Evolutionary conservation across 371 early-diverging fungal genomes (phyloP).

Genomic region (Mucor ambiguus): DNA sequence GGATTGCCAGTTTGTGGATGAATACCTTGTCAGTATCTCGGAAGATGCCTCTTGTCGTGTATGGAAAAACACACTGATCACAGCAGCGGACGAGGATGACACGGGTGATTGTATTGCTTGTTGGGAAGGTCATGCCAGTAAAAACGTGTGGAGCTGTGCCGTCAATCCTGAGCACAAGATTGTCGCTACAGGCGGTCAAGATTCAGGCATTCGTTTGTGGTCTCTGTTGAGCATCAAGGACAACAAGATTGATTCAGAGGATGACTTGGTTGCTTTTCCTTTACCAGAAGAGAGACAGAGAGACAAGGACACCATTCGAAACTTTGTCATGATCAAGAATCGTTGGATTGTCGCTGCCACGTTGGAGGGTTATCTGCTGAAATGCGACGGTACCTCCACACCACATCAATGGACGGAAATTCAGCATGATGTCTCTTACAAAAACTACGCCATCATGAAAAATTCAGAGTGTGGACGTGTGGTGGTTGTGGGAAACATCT

Average conservation of each 20-base stretch:
- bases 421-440: slow-evolving; percentile 19
- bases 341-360: slow-evolving; percentile 39
- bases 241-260: slow-evolving; percentile 58
- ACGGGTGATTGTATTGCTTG: slow-evolving; percentile 61
- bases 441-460: slow-evolving; percentile 61
- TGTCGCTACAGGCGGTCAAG: slow-evolving; percentile 81
- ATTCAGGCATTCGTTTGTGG: slow-evolving; percentile 81
- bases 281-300: slow-evolving; percentile 23
- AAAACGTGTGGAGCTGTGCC: slow-evolving; percentile 84
- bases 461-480: slow-evolving; percentile 59
- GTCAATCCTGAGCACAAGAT: slow-evolving; percentile 51
- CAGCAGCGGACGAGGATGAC: slow-evolving; percentile 38
- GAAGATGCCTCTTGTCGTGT: slow-evolving; percentile 83
- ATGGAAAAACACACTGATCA: slow-evolving; percentile 62
- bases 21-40: slow-evolving; percentile 66
- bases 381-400: slow-evolving; percentile 29
- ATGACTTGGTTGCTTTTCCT: slow-evolving; percentile 35
- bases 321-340: slow-evolving; percentile 51
- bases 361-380: slow-evolving; percentile 49
- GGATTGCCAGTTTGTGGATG: slow-evolving; percentile 71
- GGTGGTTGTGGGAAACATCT: slow-evolving; percentile 59
- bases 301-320: slow-evolving; percentile 49
- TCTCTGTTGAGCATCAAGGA: slow-evolving; percentile 54
- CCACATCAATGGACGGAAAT: slow-evolving; percentile 34
- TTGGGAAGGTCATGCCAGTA: slow-evolving; percentile 82